Base-by-base conservation (phyloP, 768 basidiomycete species). In the Auriscalpium vulgare region DNA sequence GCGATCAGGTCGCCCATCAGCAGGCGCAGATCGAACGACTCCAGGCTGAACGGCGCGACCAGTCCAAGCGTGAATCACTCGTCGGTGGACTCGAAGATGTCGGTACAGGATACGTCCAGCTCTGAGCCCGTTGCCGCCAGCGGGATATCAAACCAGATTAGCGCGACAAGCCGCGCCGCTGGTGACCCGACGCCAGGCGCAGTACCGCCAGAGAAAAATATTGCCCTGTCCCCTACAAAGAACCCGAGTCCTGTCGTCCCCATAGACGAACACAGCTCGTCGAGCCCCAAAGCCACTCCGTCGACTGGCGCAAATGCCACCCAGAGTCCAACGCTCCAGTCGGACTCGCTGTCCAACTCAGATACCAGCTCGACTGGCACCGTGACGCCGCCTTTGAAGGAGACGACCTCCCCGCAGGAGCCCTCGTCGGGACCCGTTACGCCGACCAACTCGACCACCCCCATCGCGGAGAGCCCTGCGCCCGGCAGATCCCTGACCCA, bases 1-100 rank as follows among this genome's bases (percentile, higher is more conserved):
- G 84, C 84, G 11, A 63, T 78, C 40, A 76, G 75, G 57, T 74
- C 75, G 0, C 69, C 75, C 4, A 71, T 74, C 6, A 54, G 66
- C 52, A 58, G 59, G 50, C 57, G 54, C 10, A 58, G 36, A 38
- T 58, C 56, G 16, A 57, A 47, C 43, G 61, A 56, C 8, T 51
- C 56, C 14, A 57, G 53, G 56, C 47, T 34, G 34, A 36, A 51
- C 17, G 50, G 50, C 50, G n/a, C n/a, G 29, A 29, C 2, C 29
- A 29, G 29, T 29, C 29, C 29, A 29, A 29, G 29, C 29, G 29
- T 29, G 29, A 29, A 5, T 29, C 29, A 29, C 29, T 29, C 29
- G 29, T 29, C 7, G 5, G 29, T 29, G 1, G 29, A 29, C 29
- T 4, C 4, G 29, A 29, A 29, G 29, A 29, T 29, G 29, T 29